Evolutionary conservation across 2,329 filamentous ascomycete genomes (phyloP).

Genomic region (Hypoxylon rubiginosum): DNA sequence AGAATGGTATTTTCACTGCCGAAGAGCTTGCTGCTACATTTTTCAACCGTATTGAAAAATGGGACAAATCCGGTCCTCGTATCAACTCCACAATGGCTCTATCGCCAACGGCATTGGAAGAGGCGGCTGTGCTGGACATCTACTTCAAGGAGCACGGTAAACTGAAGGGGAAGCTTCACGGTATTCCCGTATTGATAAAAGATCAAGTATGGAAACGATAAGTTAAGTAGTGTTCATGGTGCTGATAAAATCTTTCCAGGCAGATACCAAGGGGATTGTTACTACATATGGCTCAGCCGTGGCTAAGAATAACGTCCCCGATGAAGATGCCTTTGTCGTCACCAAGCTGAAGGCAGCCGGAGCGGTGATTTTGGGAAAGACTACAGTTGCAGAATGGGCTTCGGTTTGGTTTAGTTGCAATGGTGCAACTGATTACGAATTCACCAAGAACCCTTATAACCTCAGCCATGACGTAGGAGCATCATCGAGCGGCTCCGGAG

Average conservation of each 20-base stretch:
- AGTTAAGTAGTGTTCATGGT: background rate
- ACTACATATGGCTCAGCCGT: slow-evolving; percentile 40
- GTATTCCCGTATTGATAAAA: slow-evolving; percentile 41
- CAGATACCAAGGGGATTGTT: slow-evolving; percentile 41
- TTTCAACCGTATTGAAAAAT: slow-evolving; percentile 37
- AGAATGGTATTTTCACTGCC: slow-evolving; percentile 29
- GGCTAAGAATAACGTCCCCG: slow-evolving; percentile 31
- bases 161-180: slow-evolving; percentile 41
- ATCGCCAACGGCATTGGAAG: slow-evolving; percentile 35
- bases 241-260: slow-evolving; percentile 13
- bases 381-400: slow-evolving; percentile 43
- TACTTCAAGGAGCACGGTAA: slow-evolving; percentile 29
- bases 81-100: slow-evolving; percentile 42
- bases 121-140: slow-evolving; percentile 36
- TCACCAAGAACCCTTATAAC: slow-evolving; percentile 44
- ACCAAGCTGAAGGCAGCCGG: slow-evolving; percentile 38
- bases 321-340: slow-evolving; percentile 40
- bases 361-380: slow-evolving; percentile 45
- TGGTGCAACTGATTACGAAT: slow-evolving; percentile 34
- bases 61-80: slow-evolving; percentile 40
- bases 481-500: slow-evolving; percentile 40
- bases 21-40: slow-evolving; percentile 28
- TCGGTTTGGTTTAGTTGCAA: slow-evolving; percentile 39
- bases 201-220: slow-evolving; percentile 31
- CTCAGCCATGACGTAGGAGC: slow-evolving; percentile 38